Conservation (phyloP, 139 green algal genomes). For the Chlorella sp. region DNA sequence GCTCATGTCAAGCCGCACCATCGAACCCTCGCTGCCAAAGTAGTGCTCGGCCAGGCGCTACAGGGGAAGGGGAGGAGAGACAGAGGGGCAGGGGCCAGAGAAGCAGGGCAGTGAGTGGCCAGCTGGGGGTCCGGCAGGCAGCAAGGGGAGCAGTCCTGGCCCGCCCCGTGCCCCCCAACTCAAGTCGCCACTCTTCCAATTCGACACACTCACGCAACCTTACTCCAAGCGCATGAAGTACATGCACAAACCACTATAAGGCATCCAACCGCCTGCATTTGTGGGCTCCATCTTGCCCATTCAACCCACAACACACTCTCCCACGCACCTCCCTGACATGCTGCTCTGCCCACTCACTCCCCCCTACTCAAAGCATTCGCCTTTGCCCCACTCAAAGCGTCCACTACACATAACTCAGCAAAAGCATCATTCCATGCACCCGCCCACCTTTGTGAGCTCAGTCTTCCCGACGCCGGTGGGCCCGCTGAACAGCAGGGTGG, state of each 20-base stretch:
- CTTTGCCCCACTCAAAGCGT: too few relatives aligned
- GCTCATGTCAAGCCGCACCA: slow-evolving; percentile 97
- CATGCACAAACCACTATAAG: not conserved
- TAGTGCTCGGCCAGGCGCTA: slow-evolving; percentile 52
- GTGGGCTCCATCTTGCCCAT: not conserved
- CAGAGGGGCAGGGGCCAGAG: not conserved
- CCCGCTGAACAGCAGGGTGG: slow-evolving; percentile 78
- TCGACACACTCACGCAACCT: not conserved
- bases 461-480: slow-evolving; percentile 91
- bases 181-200: not conserved
- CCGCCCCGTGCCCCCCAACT: too few relatives aligned
- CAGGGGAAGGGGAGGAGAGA: not conserved
- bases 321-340: too few relatives aligned
- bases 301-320: too few relatives aligned
- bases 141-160: not conserved
- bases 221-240: not conserved
- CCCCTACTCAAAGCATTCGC: not conserved
- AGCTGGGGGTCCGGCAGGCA: not conserved
- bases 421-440: too few relatives aligned
- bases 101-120: too few relatives aligned
- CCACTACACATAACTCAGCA: too few relatives aligned
- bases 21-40: slow-evolving; percentile 49
- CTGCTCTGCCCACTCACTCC: too few relatives aligned
- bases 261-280: not conserved
- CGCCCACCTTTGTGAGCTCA: slow-evolving; percentile 70